phyloP scores from a whole-genome alignment of 768 basidiomycete species.

The Auriscalpium orientale region DNA sequence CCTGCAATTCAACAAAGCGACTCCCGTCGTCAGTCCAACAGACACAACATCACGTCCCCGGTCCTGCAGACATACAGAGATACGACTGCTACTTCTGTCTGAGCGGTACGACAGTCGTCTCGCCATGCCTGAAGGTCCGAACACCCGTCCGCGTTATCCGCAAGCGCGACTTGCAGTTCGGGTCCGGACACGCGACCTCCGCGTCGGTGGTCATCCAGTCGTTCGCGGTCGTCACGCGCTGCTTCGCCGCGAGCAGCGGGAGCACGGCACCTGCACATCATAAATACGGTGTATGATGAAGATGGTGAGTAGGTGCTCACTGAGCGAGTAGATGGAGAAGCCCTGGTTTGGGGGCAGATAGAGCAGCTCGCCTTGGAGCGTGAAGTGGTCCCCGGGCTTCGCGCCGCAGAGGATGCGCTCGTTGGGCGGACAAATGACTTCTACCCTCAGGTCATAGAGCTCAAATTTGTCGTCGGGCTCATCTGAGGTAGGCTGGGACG shows the following conservation, averaged over 20 bases:
- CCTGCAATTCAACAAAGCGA: too few relatives aligned
- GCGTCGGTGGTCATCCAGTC: slow-evolving; percentile 68
- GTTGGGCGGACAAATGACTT: slow-evolving; percentile 52
- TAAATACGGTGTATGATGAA: neutral
- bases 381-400: slow-evolving; percentile 55
- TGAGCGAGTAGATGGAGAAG: slow-evolving; percentile 61
- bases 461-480: slow-evolving; percentile 38
- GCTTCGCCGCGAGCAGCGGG: slow-evolving; percentile 62
- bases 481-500: too few relatives aligned
- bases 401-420: slow-evolving; percentile 57
- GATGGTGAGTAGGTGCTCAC: slow-evolving; percentile 23
- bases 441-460: slow-evolving; percentile 58
- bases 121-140: slow-evolving; percentile 46
- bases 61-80: too few relatives aligned
- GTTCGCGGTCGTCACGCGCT: slow-evolving; percentile 42
- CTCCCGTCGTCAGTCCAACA: too few relatives aligned
- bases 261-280: slow-evolving; percentile 43
- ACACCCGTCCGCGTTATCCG: slow-evolving; percentile 42
- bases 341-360: slow-evolving; percentile 54
- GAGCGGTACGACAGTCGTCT: slow-evolving; percentile 44
- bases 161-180: slow-evolving; percentile 50
- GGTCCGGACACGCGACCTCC: slow-evolving; percentile 61
- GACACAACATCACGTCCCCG: too few relatives aligned
- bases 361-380: slow-evolving; percentile 57
- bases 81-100: too few relatives aligned